Base-by-base conservation (phyloP, 306 rosid species). In the Medicago arabica region DNA sequence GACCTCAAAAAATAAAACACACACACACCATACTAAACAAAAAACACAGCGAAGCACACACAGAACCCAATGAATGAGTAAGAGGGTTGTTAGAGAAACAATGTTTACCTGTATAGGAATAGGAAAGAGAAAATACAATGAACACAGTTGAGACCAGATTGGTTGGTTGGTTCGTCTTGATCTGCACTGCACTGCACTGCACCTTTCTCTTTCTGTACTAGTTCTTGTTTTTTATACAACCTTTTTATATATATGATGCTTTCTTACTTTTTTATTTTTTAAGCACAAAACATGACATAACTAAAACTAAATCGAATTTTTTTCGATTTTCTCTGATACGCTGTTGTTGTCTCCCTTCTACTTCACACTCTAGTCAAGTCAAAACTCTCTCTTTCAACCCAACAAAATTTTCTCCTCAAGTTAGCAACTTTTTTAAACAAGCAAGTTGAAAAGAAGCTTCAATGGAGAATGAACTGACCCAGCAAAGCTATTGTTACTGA, bases 241-340 rank as follows among this genome's bases (percentile, higher is more conserved):
- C 57, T 21, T 62, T 80, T 57, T 62, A 10, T 63, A 1, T 15
- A 16, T n/a, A n/a, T n/a, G n/a, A n/a, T 71, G 67, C 21, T 82
- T 21, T 23, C 18, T 67, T 47, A 25, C 10, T 78, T 63, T 18
- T 71, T 67, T 68, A 23, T 44, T 72, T 67, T 72, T 61, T 46
- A 72, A 87, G 80, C 82, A 74, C 62, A 54, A 62, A 47, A 60
- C 61, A 46, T 3, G 31, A 23, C 14, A 57, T 34, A 4, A 21
- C 64, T 5, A 58, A 69, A 82, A 86, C 82, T 71, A 69, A 84
- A 88, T 85, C 92, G 87, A 88, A 81, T 86, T 85, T 89, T 62
- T 62, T 74, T 64, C 77, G 91, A 87, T 94, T 91, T 92, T 87
- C 86, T 79, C 65, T 80, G 96, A 92, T 88, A 88, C 89, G 89